Conservation (phyloP, 208 protist species). For the Herpetomonas muscarum region DNA sequence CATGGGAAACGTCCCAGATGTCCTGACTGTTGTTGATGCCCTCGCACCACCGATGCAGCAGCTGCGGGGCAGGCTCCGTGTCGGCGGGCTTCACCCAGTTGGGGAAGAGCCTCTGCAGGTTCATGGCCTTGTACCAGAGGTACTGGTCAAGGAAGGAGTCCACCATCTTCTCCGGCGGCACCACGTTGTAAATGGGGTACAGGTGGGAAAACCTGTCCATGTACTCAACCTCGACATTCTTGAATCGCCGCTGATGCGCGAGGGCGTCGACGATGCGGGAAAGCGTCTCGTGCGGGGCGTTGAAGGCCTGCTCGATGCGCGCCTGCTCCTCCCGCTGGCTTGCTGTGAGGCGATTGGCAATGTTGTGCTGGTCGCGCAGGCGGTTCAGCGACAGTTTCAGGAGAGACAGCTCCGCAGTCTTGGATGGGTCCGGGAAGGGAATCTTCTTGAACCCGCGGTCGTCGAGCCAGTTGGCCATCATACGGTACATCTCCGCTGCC, state of each 20-base stretch:
- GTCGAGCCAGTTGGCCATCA: constrained; percentile 99
- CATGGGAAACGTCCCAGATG: constrained; percentile 97
- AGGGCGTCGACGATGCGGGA: constrained; percentile 99
- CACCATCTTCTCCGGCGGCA: constrained; percentile 99
- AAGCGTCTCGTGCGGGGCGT: constrained; percentile 99
- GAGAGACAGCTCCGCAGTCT: constrained; percentile 99
- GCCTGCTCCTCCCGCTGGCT: constrained; percentile 99
- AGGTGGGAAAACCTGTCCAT: constrained; percentile 99
- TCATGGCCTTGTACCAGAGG: constrained; percentile 99
- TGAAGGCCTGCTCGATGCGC: constrained; percentile 99
- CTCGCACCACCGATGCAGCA: constrained; percentile 99
- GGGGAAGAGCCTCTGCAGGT: constrained; percentile 99
- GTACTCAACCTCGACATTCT: constrained; percentile 99
- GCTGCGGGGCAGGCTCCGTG: constrained; percentile 97
- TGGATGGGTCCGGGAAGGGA: constrained; percentile 99
- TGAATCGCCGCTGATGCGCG: constrained; percentile 98
- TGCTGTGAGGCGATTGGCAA: constrained; percentile 98
- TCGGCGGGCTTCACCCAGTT: constrained; percentile 99
- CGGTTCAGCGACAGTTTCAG: constrained; percentile 99
- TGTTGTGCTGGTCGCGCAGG: constrained; percentile 99
- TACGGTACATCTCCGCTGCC: constrained; percentile 99
- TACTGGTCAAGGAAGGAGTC: constrained; percentile 99
- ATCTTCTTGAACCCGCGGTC: constrained; percentile 99
- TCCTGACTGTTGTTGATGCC: constrained; percentile 99
- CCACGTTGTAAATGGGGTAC: constrained; percentile 99